Conservation (phyloP, 306 rosid genomes). For the Dalbergia cultrata region DNA sequence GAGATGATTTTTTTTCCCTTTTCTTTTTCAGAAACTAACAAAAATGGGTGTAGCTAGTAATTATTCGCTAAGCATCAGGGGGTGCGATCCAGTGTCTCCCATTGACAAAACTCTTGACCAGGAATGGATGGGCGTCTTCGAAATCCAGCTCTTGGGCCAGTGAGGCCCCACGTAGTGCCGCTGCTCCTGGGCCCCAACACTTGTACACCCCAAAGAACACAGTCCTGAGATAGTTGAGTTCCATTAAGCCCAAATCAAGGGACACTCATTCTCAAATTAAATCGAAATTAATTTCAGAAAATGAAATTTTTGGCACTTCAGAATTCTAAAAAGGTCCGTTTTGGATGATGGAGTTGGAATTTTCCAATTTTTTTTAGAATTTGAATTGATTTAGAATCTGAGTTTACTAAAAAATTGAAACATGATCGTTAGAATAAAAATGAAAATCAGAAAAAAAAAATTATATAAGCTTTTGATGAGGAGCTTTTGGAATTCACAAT, state of each 20-base stretch:
- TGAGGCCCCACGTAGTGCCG: slow-evolving; percentile 47
- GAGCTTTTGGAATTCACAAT: too few species aligned
- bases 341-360: too few species aligned
- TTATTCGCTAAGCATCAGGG: slow-evolving; percentile 56
- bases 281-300: background rate
- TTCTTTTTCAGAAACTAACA: too few species aligned
- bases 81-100: slow-evolving; percentile 86
- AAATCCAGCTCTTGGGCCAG: slow-evolving; percentile 71
- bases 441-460: too few species aligned
- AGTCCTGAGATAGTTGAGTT: slow-evolving; percentile 50
- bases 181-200: slow-evolving; percentile 80
- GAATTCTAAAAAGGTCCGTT: background rate
- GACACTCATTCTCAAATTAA: background rate
- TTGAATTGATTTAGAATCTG: too few species aligned
- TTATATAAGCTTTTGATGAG: too few species aligned
- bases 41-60: background rate
- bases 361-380: background rate
- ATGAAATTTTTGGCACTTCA: background rate
- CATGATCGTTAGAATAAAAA: too few species aligned
- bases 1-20: too few species aligned
- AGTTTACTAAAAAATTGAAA: too few species aligned
- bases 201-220: slow-evolving; percentile 71
- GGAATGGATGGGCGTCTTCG: slow-evolving; percentile 67
- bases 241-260: background rate
- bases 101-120: slow-evolving; percentile 73